Evolutionary conservation across 2,329 filamentous ascomycete species (phyloP).

Genomic region (Teratosphaeria gauchensis): DNA sequence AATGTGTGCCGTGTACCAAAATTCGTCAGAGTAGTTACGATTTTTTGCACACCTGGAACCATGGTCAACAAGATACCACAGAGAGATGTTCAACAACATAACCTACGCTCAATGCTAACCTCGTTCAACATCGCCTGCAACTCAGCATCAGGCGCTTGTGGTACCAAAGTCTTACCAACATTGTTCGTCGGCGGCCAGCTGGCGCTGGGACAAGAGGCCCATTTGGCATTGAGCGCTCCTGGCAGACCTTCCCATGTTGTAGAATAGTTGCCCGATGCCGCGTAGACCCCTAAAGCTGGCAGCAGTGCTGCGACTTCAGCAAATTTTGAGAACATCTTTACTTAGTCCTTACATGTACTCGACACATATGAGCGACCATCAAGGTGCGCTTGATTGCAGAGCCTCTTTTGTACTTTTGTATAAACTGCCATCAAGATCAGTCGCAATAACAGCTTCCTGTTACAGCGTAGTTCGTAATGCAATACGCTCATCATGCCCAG

Average conservation of each 20-base stretch:
- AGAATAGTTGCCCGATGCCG: neutral
- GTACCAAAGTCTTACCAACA: conserved; percentile 28
- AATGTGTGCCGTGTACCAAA: conserved; percentile 51
- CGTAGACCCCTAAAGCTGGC: neutral
- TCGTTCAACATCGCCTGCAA: conserved; percentile 31
- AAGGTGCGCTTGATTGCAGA: neutral
- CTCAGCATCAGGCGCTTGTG: conserved; percentile 33
- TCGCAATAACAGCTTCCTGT: neutral
- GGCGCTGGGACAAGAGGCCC: conserved; percentile 15
- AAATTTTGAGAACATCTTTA: neutral
- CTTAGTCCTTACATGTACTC: neutral
- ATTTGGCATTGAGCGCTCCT: conserved; percentile 1
- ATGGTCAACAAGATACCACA: neutral
- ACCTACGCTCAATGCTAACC: conserved; percentile 29
- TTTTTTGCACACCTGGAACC: conserved; percentile 34
- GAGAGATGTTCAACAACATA: neutral
- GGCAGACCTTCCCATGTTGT: neutral
- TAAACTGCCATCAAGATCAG: neutral
- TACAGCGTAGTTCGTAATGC: neutral
- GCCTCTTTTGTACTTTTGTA: neutral
- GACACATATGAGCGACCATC: neutral
- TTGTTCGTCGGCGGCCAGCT: conserved; percentile 32
- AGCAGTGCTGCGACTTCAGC: neutral
- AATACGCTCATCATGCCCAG: neutral
- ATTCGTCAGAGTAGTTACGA: conserved; percentile 44